Base-by-base conservation (phyloP, 495 filamentous ascomycete genomes). In the Hypoxylon rickii region DNA sequence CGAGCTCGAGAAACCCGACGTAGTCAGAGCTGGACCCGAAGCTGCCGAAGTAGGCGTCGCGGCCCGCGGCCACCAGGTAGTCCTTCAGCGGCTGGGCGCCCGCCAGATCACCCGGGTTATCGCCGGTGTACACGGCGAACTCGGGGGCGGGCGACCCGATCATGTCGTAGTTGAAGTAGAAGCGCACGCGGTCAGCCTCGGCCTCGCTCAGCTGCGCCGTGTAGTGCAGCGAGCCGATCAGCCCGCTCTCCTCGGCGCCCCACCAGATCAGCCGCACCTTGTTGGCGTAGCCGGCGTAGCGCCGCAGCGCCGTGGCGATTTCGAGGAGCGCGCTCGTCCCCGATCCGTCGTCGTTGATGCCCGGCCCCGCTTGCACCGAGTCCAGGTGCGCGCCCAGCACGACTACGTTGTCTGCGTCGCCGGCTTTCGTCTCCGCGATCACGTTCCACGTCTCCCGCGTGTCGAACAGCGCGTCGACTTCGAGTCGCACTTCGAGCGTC, bases 81-180 rank as follows among this genome's bases (percentile, higher is more conserved):
- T 61, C 70, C 8, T 56, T 50, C 2, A 74, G 12, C 64, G 67
- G 31, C 63, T 63, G n/a, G 69, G 50, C 77, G 51, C 72, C 73
- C 26, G 68, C 70, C 26, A 73, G 64, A 44, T 74, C 70, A 12
- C 65, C 64, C 18, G 39, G 66, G 51, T 76, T 70, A 57, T 83
- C 82, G 3, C 74, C 69, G 10, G 63, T 64, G 65, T 83, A 82
- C 55, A 82, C 78, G 24, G 71, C 0, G 82, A 81, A 19, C 77
- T 82, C 70, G 41, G 79, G 85, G 66, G 84, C 83, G n/a, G 82
- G 83, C 0, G 76, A 80, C 16, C 82, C 84, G 37, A 86, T 81
- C 73, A 76, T 76, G 59, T 76, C 73, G 55, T 69, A 76, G 63
- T 76, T 75, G 51, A 76, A 61, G 51, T 75, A 76, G 15, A 67